Conservation (phyloP, 2,329 filamentous ascomycete species). For the Venturia aucupariae region DNA sequence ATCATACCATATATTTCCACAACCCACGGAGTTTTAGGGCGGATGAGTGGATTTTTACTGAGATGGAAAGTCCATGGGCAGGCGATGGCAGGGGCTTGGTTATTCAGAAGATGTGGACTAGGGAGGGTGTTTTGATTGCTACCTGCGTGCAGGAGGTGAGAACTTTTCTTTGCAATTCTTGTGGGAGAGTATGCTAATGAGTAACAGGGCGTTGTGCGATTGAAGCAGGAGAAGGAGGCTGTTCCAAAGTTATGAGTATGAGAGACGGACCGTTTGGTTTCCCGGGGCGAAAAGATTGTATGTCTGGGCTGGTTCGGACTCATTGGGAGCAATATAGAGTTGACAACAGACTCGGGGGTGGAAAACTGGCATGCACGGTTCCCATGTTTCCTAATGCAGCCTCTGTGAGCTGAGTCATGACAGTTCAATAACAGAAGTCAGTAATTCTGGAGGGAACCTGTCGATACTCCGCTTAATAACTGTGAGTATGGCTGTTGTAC, state of each 20-base stretch:
- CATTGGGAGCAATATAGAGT: no score
- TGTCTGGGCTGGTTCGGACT: neutral
- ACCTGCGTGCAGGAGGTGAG: conserved; percentile 66
- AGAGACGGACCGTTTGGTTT: neutral
- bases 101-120: conserved; percentile 61
- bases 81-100: conserved; percentile 70
- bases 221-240: conserved; percentile 7
- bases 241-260: conserved; percentile 5
- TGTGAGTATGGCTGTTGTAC: no score
- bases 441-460: no score
- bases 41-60: conserved; percentile 67
- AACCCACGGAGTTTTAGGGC: conserved; percentile 40
- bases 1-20: conserved; percentile 56
- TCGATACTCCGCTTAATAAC: no score
- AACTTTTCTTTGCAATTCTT: neutral
- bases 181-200: neutral
- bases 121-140: conserved; percentile 63
- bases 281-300: neutral
- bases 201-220: conserved; percentile 11
- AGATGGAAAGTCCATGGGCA: conserved; percentile 74
- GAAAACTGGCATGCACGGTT: no score
- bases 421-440: no score
- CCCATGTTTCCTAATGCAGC: no score
- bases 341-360: no score
- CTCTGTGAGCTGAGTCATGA: no score